Base-by-base conservation (phyloP, 1,139 yeast species). In the Lodderomyces parapsilosis region DNA sequence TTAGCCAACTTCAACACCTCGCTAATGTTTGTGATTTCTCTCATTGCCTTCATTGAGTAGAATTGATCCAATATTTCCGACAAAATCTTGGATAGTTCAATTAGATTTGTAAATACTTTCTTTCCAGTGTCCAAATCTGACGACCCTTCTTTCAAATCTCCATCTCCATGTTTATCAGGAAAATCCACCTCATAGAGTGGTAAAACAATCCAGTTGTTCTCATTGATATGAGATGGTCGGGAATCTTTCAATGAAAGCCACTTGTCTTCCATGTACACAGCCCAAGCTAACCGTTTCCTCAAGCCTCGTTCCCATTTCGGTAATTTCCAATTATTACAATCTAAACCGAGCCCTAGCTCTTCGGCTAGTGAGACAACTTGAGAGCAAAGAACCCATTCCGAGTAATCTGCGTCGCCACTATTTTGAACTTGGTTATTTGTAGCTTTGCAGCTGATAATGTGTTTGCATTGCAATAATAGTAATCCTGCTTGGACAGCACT, bases 291-390 rank as follows among this genome's bases (percentile, higher is more conserved):
- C 44, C 96, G 71, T 54, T 88, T 79, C 41, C 97, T 71, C 38
- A 90, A 65, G 1, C 94, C 93, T 42, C 95, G 72, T 58, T 90
- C 97, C 97, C 97, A 90, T 54, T 85, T 83, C 0, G 97, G 97
- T 28, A 90, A 63, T 55, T 86, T 82, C 97, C 97, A 90, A 48
- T 77, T 78, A 44, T 84, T 81, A 58, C 97, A 90, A 57, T 89
- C 91, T 14, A 87, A 71, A 0, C 96, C 96, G 10, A 90, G 67
- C 0, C 96, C 96, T 30, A 90, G 66, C 52, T 90, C 95, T 59
- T 89, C 96, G 0, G 96, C 83, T 23, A 89, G 63, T 0, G 95
- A 86, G 3, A 87, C 91, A 23, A 90, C 89, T 55, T 89, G 95
- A 1, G 95, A 86, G 54, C 91, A 84, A 30, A 91, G 64, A 2